Base-by-base conservation (phyloP, 2,329 filamentous ascomycete genomes). In the Sporothrix dimorphospora region DNA sequence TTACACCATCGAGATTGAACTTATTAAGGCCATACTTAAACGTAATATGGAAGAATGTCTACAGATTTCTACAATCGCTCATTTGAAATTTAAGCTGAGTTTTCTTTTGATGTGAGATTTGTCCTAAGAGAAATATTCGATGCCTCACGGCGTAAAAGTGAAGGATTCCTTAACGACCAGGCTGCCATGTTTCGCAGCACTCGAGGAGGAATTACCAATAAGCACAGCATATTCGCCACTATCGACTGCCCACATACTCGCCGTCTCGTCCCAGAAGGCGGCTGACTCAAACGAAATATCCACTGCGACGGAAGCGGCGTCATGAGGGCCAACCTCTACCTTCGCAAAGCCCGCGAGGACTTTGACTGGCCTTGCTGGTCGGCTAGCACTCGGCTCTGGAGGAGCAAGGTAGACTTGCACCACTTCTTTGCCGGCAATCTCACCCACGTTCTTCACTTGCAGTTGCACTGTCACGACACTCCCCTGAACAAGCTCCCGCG, bases 221-320 rank as follows among this genome's bases (percentile, higher is more conserved):
- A 61, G 30, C 9, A 61, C 57, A 16, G 57, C 57, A 40, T 61
- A 61, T 61, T 61, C 57, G 14, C 57, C 57, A 11, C 14, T n/a
- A 16, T 21, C 16, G 30, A 61, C 57, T 19, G 57, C 16, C 57
- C 57, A 61, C 30, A 30, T 40, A 30, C 21, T 40, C 14, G 11
- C 19, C 14, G 27, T 21, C 57, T 61, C 57, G 30, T 61, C 57
- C 57, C 57, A 61, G 19, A n/a, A 61, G 16, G 57, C 57, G 16
- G 57, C 57, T n/a, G 57, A 61, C 57, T 61, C 57, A 40, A 61
- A 61, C 9, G 57, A 61, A 21, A 61, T 38, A 4, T 61, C 57
- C 57, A 61, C 57, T 14, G 14, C 11, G 24, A 40, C 57, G 9
- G 57, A 61, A n/a, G 11, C 57, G 57, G 57, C 11, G 27, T 9